Percentiles rank a stretch among this genome's conserved stretches.
phyloP scores from a whole-genome alignment of 208 protist genomes.

The Crithidia brevicula region DNA sequence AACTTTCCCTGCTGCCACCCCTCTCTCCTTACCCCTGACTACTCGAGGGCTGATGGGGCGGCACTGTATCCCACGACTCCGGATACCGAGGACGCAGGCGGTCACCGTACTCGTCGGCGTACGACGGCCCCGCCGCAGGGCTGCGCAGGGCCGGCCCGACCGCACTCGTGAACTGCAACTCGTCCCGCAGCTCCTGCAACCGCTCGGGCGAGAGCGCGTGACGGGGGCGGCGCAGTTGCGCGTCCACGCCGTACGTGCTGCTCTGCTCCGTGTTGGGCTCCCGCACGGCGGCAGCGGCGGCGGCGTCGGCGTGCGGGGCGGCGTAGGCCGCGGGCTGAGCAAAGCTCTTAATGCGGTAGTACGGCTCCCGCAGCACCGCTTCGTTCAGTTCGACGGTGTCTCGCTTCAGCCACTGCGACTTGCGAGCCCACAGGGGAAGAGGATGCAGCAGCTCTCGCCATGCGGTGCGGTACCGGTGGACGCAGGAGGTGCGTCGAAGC shows the following conservation, averaged over 20 bases:
- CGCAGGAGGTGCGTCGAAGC: conserved; percentile 33
- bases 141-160: conserved; percentile 2
- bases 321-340: conserved; percentile 25
- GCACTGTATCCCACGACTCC: conserved; percentile 86
- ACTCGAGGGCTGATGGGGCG: conserved; percentile 82
- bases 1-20: not conserved
- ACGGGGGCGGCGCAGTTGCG: conserved; percentile 43
- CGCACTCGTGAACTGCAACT: conserved; percentile 50
- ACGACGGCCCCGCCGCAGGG: conserved; percentile 23
- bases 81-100: conserved; percentile 84
- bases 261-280: conserved; percentile 32
- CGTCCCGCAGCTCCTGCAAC: conserved; percentile 59
- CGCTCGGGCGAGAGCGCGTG: conserved; percentile 50
- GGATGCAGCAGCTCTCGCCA: conserved; percentile 90
- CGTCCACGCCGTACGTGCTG: conserved; percentile 32
- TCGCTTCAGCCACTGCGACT: conserved; percentile 85
- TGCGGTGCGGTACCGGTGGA: conserved; percentile 71
- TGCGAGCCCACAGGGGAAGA: conserved; percentile 60
- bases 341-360: conserved; percentile 83
- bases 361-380: conserved; percentile 70
- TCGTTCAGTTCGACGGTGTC: conserved; percentile 89
- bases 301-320: not conserved
- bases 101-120: conserved; percentile 68
- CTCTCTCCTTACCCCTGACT: conserved; percentile 22
- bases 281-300: conserved; percentile 12